phyloP scores from a whole-genome alignment of 495 filamentous ascomycete species.

The Neurospora sp. region DNA sequence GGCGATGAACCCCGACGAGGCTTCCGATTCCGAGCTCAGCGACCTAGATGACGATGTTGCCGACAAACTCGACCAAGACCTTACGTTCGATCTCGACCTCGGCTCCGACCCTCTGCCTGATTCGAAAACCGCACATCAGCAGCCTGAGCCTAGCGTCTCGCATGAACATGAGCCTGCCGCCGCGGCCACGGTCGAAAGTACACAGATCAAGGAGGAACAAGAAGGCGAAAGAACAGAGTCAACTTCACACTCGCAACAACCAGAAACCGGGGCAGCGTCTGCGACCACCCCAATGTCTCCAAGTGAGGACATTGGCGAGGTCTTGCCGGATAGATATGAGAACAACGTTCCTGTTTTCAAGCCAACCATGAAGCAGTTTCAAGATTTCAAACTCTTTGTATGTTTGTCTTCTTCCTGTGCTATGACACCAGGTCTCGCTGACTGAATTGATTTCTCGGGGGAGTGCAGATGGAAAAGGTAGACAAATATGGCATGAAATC shows the following conservation, averaged over 20 bases:
- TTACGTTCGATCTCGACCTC: slow-evolving; percentile 5
- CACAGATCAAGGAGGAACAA: slow-evolving; percentile 26
- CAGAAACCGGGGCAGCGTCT: background rate
- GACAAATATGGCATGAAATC: slow-evolving; percentile 94
- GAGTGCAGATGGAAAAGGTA: slow-evolving; percentile 58
- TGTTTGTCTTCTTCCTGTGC: slow-evolving; percentile 11
- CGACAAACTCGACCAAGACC: slow-evolving; percentile 16
- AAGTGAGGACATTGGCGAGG: slow-evolving; percentile 53
- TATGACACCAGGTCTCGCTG: background rate
- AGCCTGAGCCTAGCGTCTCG: background rate
- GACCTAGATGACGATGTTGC: slow-evolving; percentile 41
- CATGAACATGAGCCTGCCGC: slow-evolving; percentile 5
- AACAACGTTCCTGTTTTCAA: slow-evolving; percentile 90
- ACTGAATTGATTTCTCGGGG: slow-evolving; percentile 1
- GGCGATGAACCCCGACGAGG: slow-evolving; percentile 34
- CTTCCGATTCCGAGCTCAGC: slow-evolving; percentile 46
- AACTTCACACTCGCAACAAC: background rate
- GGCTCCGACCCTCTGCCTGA: slow-evolving; percentile 4
- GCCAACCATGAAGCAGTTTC: slow-evolving; percentile 91
- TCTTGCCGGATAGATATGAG: slow-evolving; percentile 78
- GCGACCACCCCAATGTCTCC: background rate
- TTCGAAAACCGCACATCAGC: background rate
- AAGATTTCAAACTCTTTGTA: slow-evolving; percentile 76
- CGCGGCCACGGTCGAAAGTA: slow-evolving; percentile 19
- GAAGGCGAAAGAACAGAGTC: background rate